These are phyloP conservation scores for Talaromyces nanjingensis DNA, from an alignment of 495 filamentous ascomycete genomes.

Conservation along the genomic window DNA sequence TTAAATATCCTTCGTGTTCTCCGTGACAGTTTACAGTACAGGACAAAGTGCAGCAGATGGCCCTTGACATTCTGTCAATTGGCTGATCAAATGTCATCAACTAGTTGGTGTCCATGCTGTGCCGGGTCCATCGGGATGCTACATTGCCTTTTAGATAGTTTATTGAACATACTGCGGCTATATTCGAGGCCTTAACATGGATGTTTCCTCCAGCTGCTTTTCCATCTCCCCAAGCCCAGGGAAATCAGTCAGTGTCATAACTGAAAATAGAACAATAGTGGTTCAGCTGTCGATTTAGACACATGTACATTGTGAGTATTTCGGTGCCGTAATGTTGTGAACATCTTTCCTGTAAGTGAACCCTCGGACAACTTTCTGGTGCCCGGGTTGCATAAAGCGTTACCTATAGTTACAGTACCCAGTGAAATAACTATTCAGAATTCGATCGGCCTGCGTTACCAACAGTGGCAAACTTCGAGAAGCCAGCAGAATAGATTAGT, in stretches of 20 bases:
- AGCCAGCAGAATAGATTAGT: neutral
- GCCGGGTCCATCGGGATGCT: neutral
- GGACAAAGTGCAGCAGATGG: neutral
- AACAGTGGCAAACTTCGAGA: slow-evolving; percentile 1
- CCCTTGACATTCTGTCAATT: neutral
- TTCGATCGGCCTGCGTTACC: neutral
- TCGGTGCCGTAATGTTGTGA: too few relatives aligned
- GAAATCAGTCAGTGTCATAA: neutral
- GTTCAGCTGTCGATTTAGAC: neutral
- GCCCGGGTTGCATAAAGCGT: neutral
- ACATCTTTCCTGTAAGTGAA: neutral
- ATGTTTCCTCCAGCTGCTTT: neutral
- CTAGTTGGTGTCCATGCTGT: neutral
- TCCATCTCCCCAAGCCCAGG: neutral
- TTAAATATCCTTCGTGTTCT: neutral
- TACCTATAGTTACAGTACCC: neutral
- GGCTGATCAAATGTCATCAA: neutral
- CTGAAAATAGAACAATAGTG: neutral
- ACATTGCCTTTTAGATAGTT: neutral
- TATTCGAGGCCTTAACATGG: neutral
- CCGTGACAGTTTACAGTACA: neutral
- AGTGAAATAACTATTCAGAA: neutral
- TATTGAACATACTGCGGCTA: neutral
- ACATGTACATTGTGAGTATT: neutral
- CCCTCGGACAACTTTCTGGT: neutral